These are phyloP conservation scores for Zizania latifolia DNA, from an alignment of 176 grass and related monocot species.

Conservation along the genomic window DNA sequence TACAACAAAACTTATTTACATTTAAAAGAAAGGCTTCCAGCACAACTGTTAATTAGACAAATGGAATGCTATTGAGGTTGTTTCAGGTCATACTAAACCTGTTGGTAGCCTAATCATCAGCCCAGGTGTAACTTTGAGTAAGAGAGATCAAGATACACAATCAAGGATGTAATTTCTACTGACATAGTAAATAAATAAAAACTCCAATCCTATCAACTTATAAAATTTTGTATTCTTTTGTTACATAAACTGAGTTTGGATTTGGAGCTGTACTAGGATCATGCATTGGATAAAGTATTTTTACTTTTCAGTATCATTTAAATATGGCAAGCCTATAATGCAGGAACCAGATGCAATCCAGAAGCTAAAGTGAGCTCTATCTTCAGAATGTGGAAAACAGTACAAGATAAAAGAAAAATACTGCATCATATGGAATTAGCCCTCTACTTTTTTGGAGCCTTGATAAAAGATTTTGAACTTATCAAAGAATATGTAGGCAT, in stretches of 20 bases:
- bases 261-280: not conserved
- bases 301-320: slow-evolving; percentile 20
- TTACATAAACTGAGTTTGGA: slow-evolving; percentile 12
- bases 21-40: not conserved
- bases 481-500: slow-evolving; percentile 3
- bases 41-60: not conserved
- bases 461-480: not conserved
- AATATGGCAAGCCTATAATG: not conserved
- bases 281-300: not conserved
- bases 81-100: slow-evolving; percentile 15
- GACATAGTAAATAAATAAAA: not conserved
- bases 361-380: not conserved
- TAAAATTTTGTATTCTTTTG: not conserved
- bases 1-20: not conserved
- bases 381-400: not conserved
- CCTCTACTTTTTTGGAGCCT: not conserved
- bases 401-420: not conserved
- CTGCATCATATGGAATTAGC: not conserved
- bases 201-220: not conserved
- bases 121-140: not conserved
- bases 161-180: not conserved
- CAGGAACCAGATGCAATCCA: slow-evolving; percentile 5
- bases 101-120: not conserved
- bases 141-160: not conserved
- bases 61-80: not conserved